A percentile compares a stretch with the other conserved stretches of the same genome.
These are phyloP conservation scores for Alternaria infectoria DNA, from an alignment of 2,329 filamentous ascomycete genomes.

Conservation along the genomic window DNA sequence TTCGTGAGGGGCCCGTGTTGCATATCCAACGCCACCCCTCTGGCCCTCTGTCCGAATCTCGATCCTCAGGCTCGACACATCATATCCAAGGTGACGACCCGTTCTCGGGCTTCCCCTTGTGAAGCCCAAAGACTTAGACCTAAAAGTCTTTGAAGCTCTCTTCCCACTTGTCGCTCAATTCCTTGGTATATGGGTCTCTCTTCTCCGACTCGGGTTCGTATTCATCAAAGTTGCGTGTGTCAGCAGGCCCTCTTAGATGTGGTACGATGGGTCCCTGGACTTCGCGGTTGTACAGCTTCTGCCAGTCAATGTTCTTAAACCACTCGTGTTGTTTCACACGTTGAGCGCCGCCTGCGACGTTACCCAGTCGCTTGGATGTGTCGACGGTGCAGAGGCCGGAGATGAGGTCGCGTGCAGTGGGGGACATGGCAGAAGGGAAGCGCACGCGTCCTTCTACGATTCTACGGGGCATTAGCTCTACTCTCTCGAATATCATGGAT, in stretches of 20 bases:
- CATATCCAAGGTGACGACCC: not conserved
- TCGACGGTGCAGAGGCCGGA: conserved; percentile 78
- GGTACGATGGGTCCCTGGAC: conserved; percentile 75
- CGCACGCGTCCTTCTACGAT: conserved; percentile 80
- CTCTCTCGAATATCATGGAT: not conserved
- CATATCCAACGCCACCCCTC: not conserved
- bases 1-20: not conserved
- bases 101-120: not conserved
- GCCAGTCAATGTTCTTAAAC: conserved; percentile 76
- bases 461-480: conserved; percentile 50
- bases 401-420: conserved; percentile 76
- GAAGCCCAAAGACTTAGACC: not conserved
- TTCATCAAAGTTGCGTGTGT: conserved; percentile 81
- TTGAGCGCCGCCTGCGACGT: conserved; percentile 74
- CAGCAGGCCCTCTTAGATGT: conserved; percentile 73
- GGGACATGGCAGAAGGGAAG: conserved; percentile 73
- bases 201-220: conserved; percentile 78
- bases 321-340: conserved; percentile 78
- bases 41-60: not conserved
- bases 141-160: conserved; percentile 74
- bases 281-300: conserved; percentile 69
- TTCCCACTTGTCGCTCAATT: conserved; percentile 73
- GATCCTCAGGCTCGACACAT: not conserved
- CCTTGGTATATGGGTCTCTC: conserved; percentile 70
- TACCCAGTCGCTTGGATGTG: conserved; percentile 77